Evolutionary conservation across 176 grass and related monocot species (phyloP).

Genomic region (Lolium perenne): DNA sequence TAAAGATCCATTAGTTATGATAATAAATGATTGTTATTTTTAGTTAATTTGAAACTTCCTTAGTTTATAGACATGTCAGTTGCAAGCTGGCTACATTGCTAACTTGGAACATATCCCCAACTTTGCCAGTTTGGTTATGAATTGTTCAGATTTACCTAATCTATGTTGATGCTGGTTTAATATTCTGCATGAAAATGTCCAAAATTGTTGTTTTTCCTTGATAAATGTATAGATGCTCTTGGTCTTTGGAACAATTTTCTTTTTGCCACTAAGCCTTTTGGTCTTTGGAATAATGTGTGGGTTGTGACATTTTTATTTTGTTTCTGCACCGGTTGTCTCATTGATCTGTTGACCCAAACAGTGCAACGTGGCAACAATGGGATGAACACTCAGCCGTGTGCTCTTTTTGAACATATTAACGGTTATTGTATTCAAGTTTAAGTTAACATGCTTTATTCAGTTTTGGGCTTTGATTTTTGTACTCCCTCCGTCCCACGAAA

Average conservation of each 20-base stretch:
- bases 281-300: background rate
- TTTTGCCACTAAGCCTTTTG: background rate
- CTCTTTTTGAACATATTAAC: background rate
- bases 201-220: background rate
- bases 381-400: background rate
- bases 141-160: background rate
- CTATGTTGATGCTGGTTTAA: slow-evolving; percentile 3
- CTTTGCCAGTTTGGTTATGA: background rate
- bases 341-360: background rate
- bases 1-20: slow-evolving; percentile 7
- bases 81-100: background rate
- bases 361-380: background rate
- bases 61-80: background rate
- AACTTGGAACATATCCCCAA: background rate
- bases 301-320: background rate
- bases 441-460: slow-evolving; percentile 12
- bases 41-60: background rate
- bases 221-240: background rate
- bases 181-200: background rate
- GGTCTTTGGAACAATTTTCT: background rate
- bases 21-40: background rate
- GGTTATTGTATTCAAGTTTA: background rate
- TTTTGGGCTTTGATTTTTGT: background rate
- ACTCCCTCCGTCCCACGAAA: too few species aligned
- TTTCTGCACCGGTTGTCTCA: background rate